Evolutionary conservation across 2,329 filamentous ascomycete genomes (phyloP).

Genomic region (Colletotrichum cordylinicola): DNA sequence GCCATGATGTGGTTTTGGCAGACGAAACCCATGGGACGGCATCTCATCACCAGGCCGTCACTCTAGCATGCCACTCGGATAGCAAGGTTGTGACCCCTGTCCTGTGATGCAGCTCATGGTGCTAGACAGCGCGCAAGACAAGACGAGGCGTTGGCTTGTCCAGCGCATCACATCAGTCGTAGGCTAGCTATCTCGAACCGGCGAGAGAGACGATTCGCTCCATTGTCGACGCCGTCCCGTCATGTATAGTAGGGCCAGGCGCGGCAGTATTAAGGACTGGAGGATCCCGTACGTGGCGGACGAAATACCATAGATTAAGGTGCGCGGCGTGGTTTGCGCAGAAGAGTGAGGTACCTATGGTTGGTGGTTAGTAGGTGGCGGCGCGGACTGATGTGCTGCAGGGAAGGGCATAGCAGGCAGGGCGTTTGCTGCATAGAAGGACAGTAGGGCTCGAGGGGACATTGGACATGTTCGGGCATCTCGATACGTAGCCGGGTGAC

Average conservation of each 20-base stretch:
- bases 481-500: slow-evolving; percentile 1
- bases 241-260: background rate
- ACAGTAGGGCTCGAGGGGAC: background rate
- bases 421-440: slow-evolving; percentile 4
- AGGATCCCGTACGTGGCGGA: background rate
- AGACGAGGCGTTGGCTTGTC: background rate
- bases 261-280: background rate
- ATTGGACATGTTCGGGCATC: slow-evolving; percentile 5
- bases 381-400: slow-evolving; percentile 15
- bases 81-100: slow-evolving; percentile 3
- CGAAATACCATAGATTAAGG: background rate
- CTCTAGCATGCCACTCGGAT: background rate
- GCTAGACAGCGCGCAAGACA: background rate
- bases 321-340: background rate
- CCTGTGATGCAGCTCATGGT: background rate
- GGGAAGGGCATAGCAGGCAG: slow-evolving; percentile 1
- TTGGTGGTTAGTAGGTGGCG: background rate
- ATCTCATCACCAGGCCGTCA: background rate
- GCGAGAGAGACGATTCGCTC: background rate
- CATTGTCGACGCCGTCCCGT: background rate
- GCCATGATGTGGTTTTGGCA: background rate
- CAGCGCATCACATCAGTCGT: background rate
- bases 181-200: background rate
- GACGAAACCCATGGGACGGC: slow-evolving; percentile 7
- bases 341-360: background rate